These are phyloP conservation scores for Paraphoma sp. DNA, from an alignment of 2,329 filamentous ascomycete genomes.

Conservation along the genomic window DNA sequence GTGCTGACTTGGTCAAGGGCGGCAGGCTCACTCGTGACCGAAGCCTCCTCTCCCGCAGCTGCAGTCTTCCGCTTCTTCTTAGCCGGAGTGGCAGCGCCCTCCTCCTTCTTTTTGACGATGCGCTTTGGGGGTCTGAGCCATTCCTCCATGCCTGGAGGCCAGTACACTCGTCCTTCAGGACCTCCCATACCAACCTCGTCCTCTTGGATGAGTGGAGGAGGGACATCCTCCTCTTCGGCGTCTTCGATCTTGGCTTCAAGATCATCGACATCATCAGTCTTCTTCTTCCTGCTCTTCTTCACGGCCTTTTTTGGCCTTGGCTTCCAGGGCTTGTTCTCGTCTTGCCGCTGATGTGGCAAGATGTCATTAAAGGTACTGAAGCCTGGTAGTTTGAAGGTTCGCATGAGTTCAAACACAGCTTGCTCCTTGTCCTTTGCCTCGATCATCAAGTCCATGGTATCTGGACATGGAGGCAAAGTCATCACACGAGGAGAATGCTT, in stretches of 20 bases:
- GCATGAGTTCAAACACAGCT: conserved; percentile 93
- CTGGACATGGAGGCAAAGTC: conserved; percentile 80
- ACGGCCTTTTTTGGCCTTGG: conserved; percentile 49
- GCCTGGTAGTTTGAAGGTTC: conserved; percentile 82
- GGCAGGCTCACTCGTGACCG: conserved; percentile 32
- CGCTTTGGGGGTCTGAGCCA: conserved; percentile 85
- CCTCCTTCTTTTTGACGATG: conserved; percentile 64
- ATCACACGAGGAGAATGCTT: conserved; percentile 85
- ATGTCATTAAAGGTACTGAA: conserved; percentile 78
- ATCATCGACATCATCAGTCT: conserved; percentile 45
- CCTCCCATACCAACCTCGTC: conserved; percentile 88
- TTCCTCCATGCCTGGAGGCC: conserved; percentile 88
- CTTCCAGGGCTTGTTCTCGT: conserved; percentile 68
- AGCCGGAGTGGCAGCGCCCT: conserved; percentile 34
- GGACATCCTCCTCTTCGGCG: conserved; percentile 44
- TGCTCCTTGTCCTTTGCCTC: conserved; percentile 99
- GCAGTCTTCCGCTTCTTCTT: conserved; percentile 42
- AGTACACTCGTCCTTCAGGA: conserved; percentile 80
- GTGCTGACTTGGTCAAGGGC: conserved; percentile 44
- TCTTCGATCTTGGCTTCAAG: conserved; percentile 53
- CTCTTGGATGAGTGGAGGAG: conserved; percentile 58
- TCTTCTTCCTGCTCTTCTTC: conserved; percentile 56
- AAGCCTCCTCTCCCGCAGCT: conserved; percentile 24
- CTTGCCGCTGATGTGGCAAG: conserved; percentile 75
- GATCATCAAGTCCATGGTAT: conserved; percentile 96